phyloP scores from a whole-genome alignment of 345 rosid genomes.

The Syzygium oleosum region DNA sequence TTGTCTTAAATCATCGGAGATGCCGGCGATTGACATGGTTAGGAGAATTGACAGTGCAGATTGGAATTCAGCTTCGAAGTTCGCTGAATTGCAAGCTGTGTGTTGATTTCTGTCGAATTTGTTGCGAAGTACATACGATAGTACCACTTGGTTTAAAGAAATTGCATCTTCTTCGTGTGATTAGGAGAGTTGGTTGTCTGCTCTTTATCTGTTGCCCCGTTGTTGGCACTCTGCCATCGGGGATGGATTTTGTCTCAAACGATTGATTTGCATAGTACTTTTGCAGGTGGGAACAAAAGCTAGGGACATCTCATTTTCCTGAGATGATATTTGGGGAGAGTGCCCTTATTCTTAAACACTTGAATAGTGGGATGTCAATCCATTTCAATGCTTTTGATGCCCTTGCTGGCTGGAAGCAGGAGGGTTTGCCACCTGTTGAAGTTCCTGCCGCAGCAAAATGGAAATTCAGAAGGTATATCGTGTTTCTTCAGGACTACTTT shows the following conservation, averaged over 20 bases:
- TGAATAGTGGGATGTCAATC: constrained; percentile 42
- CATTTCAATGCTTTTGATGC: constrained; percentile 91
- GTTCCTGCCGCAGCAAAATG: constrained; percentile 93
- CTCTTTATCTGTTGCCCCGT: not conserved
- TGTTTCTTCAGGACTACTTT: not conserved
- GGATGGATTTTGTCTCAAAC: not conserved
- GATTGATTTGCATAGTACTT: not conserved
- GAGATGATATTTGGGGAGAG: constrained; percentile 94
- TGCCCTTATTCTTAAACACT: constrained; percentile 52
- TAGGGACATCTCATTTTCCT: constrained; percentile 71
- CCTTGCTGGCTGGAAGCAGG: constrained; percentile 73
- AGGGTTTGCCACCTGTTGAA: constrained; percentile 84
- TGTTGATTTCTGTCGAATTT: not conserved
- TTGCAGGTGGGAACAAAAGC: constrained; percentile 80
- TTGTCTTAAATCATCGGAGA: not conserved
- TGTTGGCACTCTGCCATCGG: not conserved
- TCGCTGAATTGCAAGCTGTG: not conserved
- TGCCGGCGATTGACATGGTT: not conserved
- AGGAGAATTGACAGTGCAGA: not conserved
- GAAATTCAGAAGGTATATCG: constrained; percentile 74
- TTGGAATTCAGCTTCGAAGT: not conserved
- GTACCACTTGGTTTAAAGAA: not conserved
- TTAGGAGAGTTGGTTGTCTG: not conserved
- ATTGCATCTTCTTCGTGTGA: not conserved
- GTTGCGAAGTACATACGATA: not conserved